phyloP scores from a whole-genome alignment of 2,329 filamentous ascomycete genomes.

The Epicoccum sorghinum region DNA sequence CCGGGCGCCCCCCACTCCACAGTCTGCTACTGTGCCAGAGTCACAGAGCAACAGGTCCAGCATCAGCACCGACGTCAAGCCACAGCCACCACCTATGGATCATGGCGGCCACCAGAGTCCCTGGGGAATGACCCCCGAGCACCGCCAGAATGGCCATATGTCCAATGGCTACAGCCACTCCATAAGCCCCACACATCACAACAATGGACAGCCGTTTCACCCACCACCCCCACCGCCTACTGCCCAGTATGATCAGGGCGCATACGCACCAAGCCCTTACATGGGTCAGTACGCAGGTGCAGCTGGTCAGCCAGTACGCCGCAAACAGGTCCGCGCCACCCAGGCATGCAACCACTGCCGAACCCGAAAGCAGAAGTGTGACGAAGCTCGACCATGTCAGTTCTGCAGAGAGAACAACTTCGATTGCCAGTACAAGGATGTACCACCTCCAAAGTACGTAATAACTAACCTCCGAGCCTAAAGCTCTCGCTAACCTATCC shows the following conservation, averaged over 20 bases:
- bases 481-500: slow-evolving; percentile 24
- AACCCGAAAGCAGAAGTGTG: slow-evolving; percentile 50
- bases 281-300: slow-evolving; percentile 37
- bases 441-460: slow-evolving; percentile 85
- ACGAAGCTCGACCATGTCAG: slow-evolving; percentile 48
- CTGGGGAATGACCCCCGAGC: slow-evolving; percentile 43
- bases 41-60: slow-evolving; percentile 33
- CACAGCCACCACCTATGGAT: slow-evolving; percentile 43
- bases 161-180: slow-evolving; percentile 41
- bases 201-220: slow-evolving; percentile 39
- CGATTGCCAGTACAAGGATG: slow-evolving; percentile 87
- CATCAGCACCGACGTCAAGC: slow-evolving; percentile 35
- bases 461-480: background rate
- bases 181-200: slow-evolving; percentile 39
- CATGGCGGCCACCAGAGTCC: slow-evolving; percentile 40
- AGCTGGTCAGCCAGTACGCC: slow-evolving; percentile 31
- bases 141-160: slow-evolving; percentile 40
- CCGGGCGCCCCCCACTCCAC: slow-evolving; percentile 40
- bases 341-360: slow-evolving; percentile 70
- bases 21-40: slow-evolving; percentile 30
- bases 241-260: slow-evolving; percentile 38
- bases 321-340: slow-evolving; percentile 48
- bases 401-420: slow-evolving; percentile 86
- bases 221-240: slow-evolving; percentile 32
- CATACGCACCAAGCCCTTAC: slow-evolving; percentile 37